phyloP scores from a whole-genome alignment of 1,284 basidiomycete genomes.

The Ustilago lituana region DNA sequence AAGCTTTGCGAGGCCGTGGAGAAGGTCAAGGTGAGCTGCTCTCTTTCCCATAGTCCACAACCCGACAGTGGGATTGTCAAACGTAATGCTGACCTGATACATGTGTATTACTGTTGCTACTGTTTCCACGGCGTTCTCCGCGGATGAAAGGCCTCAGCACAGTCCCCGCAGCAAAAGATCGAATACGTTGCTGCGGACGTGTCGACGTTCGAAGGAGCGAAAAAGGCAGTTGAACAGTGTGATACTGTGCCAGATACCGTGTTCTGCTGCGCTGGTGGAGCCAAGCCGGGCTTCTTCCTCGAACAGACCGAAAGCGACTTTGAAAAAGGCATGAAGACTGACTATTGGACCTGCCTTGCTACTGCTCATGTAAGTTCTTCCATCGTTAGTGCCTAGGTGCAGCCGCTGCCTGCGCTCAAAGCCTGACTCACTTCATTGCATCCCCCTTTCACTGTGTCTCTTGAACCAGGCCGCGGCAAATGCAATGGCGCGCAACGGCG shows the following conservation, averaged over 20 bases:
- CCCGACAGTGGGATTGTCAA: no score
- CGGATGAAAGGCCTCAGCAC: constrained; percentile 22
- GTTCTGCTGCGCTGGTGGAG: constrained; percentile 80
- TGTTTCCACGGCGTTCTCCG: constrained; percentile 1
- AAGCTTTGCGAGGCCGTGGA: constrained; percentile 74
- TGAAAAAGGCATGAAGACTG: constrained; percentile 69
- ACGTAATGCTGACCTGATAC: not conserved
- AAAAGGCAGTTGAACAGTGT: constrained; percentile 31
- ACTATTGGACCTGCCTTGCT: constrained; percentile 74
- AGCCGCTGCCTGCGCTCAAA: no score
- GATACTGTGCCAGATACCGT: constrained; percentile 74
- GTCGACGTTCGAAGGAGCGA: constrained; percentile 57
- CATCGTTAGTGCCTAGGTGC: not conserved
- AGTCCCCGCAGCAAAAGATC: constrained; percentile 28
- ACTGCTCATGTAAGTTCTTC: constrained; percentile 75
- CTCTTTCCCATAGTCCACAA: no score
- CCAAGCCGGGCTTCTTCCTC: constrained; percentile 77
- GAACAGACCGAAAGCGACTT: constrained; percentile 75
- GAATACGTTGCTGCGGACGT: constrained; percentile 57
- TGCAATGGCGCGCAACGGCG: constrained; percentile 75
- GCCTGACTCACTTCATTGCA: no score
- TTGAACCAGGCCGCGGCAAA: constrained; percentile 79
- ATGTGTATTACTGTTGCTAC: not conserved
- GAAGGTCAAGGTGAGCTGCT: constrained; percentile 73
- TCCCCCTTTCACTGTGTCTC: no score